Base-by-base conservation (phyloP, 2,329 filamentous ascomycete species). In the Cordyceps militaris region DNA sequence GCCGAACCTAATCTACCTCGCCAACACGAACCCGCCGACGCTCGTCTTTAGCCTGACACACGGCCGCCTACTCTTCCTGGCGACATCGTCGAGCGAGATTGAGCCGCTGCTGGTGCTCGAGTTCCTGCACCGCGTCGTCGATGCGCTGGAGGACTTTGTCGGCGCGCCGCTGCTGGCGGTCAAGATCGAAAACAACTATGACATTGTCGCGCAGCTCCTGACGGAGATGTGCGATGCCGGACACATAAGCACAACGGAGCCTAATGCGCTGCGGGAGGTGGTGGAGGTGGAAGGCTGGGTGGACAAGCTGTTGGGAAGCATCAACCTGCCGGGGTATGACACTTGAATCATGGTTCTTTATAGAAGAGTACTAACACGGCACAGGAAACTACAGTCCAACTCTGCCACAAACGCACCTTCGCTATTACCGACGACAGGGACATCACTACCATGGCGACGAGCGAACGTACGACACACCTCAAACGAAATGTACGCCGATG, bases 211-310 rank as follows among this genome's bases (percentile, higher is more conserved):
- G 19, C 94, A 99, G 74, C 76, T 99, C 26, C 79, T 97, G 59
- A 90, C 86, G 61, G 94, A 99, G 74, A 96, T 99, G 88, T 97
- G 94, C 70, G 94, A 99, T 77, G 90, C 86, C 42, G 94, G 94
- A 16, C 82, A 86, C n/a, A 81, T 97, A 36, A 88, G 83, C 67
- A 96, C 91, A 58, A 97, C 93, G 1, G 94, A 99, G 71, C 88
- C 89, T 10, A 97, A 99, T 76, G 90, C 92, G 21, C 74, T 99
- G 66, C 83, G 91, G 66, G 94, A 99, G 69, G 79, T 93, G 14
- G 91, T 99, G 14, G 92, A 97, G 70, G 90, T 95, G 16, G 91
- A 96, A 61, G 91, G 89, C 32, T 88, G 91, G 75, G 83, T 97
- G 72, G 91, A 90, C 63, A 96, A 92, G 73, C 72, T 99, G 56